These are phyloP conservation scores for Backusella tuberculispora DNA, from an alignment of 192 early-diverging fungal species.

Conservation along the genomic window DNA sequence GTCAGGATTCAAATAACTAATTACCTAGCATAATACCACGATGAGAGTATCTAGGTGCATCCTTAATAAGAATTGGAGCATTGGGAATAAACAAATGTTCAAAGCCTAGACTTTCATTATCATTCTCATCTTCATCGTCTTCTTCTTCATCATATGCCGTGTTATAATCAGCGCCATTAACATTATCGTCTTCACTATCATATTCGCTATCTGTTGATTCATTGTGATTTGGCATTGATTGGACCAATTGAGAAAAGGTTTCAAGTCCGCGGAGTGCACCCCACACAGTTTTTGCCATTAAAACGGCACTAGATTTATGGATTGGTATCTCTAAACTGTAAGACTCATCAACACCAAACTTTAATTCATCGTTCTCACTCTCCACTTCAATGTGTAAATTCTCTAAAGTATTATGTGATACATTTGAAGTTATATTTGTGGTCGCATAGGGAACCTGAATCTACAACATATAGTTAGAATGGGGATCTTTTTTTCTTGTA, in stretches of 20 bases:
- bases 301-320: conserved; percentile 44
- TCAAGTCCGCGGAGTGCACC: conserved; percentile 76
- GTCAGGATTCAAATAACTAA: background rate
- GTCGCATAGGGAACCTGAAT: conserved; percentile 25
- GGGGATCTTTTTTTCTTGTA: background rate
- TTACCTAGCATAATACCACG: conserved; percentile 65
- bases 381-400: conserved; percentile 50
- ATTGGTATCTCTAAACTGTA: conserved; percentile 68
- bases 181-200: background rate
- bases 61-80: conserved; percentile 59
- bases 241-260: conserved; percentile 72
- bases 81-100: conserved; percentile 44
- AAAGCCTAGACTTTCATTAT: conserved; percentile 21
- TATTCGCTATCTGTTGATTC: background rate
- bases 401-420: conserved; percentile 14
- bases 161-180: background rate
- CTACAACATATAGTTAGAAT: background rate
- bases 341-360: conserved; percentile 69
- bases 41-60: conserved; percentile 64
- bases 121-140: background rate
- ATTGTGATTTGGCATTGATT: conserved; percentile 19
- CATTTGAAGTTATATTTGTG: background rate
- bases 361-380: conserved; percentile 49
- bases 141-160: background rate
- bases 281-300: conserved; percentile 63